Evolutionary conservation across 108 stramenopile genomes (phyloP).

Genomic region (Licmophora abbreviata): DNA sequence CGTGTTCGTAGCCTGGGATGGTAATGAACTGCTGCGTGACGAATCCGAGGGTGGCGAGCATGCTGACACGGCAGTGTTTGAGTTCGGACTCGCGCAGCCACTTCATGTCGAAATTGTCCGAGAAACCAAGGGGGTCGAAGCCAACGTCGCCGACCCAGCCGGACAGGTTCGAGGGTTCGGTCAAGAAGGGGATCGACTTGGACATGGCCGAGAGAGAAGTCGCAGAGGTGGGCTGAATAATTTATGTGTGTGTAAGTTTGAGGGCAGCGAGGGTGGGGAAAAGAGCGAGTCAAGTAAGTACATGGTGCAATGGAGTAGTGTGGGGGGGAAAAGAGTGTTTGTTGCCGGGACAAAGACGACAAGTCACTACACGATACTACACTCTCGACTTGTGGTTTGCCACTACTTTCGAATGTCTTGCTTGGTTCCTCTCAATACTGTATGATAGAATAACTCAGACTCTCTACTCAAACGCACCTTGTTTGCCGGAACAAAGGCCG

Average conservation of each 20-base stretch:
- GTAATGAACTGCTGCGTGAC: conserved; percentile 65
- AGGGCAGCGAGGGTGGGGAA: background rate
- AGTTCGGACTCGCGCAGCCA: conserved; percentile 96
- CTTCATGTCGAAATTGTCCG: conserved; percentile 90
- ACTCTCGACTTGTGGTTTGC: too few relatives aligned
- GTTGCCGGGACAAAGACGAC: too few relatives aligned
- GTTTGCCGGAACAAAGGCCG: conserved; percentile 14
- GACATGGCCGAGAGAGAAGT: conserved; percentile 76
- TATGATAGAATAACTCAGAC: too few relatives aligned
- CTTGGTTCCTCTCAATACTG: too few relatives aligned
- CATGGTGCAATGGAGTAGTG: conserved; percentile 1
- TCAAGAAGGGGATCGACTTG: conserved; percentile 74
- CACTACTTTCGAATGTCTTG: too few relatives aligned
- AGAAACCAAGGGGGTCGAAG: conserved; percentile 90
- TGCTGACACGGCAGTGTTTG: conserved; percentile 93
- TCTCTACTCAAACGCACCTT: conserved; percentile 8
- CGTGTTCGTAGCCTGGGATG: conserved; percentile 73
- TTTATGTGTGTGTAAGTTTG: background rate
- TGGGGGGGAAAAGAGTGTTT: too few relatives aligned
- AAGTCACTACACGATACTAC: too few relatives aligned
- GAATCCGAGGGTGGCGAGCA: conserved; percentile 88
- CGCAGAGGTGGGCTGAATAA: conserved; percentile 11
- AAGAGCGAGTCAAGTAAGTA: conserved; percentile 4
- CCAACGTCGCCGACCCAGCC: conserved; percentile 83
- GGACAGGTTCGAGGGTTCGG: conserved; percentile 50